Conservation (phyloP, 768 basidiomycete species). For the Trametes meyenii region DNA sequence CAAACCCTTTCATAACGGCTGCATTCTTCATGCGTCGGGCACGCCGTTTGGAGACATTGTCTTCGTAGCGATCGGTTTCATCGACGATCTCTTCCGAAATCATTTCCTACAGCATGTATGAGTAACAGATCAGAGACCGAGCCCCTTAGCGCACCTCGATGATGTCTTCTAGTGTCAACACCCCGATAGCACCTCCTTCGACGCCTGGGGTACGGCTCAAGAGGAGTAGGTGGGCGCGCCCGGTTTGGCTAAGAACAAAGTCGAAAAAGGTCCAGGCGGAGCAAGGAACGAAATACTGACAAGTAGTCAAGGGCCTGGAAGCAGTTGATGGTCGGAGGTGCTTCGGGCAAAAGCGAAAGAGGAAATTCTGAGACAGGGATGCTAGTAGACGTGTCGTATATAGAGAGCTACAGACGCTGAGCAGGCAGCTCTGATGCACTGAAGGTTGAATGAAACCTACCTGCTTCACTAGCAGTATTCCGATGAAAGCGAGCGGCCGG, state of each 20-base stretch:
- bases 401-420: conserved; percentile 61
- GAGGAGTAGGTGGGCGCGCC: conserved; percentile 88
- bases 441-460: conserved; percentile 36
- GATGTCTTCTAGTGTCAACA: conserved; percentile 88
- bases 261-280: background rate
- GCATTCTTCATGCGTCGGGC: conserved; percentile 75
- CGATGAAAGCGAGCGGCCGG: conserved; percentile 70
- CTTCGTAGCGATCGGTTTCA: conserved; percentile 89
- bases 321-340: conserved; percentile 84
- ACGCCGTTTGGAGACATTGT: conserved; percentile 77
- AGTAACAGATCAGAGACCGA: background rate
- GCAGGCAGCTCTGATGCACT: background rate
- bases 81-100: conserved; percentile 96
- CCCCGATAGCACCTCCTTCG: conserved; percentile 84
- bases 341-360: conserved; percentile 88
- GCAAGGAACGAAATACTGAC: conserved; percentile 42
- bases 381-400: conserved; percentile 83
- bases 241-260: conserved; percentile 69
- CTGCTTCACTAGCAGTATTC: conserved; percentile 84
- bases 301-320: conserved; percentile 96
- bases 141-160: conserved; percentile 54
- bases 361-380: conserved; percentile 75
- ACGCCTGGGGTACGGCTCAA: conserved; percentile 83
- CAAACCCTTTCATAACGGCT: conserved; percentile 78
- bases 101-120: conserved; percentile 65